These are phyloP conservation scores for Lablab purpureus DNA, from an alignment of 306 rosid species.

Conservation along the genomic window DNA sequence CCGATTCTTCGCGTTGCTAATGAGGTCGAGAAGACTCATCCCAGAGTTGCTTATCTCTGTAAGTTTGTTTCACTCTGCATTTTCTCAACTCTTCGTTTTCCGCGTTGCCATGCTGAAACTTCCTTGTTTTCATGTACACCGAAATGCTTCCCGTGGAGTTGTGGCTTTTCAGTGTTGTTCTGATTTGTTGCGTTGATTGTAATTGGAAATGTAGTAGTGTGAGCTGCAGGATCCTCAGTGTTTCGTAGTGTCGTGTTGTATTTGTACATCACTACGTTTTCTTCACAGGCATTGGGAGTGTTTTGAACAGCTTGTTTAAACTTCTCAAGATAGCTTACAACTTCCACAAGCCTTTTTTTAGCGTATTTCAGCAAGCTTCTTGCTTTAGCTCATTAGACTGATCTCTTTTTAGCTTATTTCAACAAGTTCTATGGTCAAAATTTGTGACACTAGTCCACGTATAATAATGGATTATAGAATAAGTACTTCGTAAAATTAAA, in stretches of 20 bases:
- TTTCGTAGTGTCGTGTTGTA: constrained; percentile 1
- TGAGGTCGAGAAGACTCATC: constrained; percentile 91
- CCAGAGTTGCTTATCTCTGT: constrained; percentile 98
- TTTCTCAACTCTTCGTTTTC: background rate
- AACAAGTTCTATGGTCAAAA: background rate
- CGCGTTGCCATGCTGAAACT: background rate
- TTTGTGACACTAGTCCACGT: background rate
- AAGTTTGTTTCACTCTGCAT: constrained; percentile 40
- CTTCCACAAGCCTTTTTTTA: background rate
- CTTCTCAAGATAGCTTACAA: background rate
- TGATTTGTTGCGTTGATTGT: background rate
- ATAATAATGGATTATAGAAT: background rate
- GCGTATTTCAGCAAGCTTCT: background rate
- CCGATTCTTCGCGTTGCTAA: constrained; percentile 98
- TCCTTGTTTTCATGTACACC: background rate
- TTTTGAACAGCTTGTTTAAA: background rate
- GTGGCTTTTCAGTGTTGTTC: constrained; percentile 13
- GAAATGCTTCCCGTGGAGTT: background rate
- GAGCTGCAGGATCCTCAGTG: background rate
- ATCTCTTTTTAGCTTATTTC: background rate
- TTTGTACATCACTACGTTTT: background rate
- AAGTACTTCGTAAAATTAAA: background rate
- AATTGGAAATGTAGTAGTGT: background rate
- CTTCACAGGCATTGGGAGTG: background rate
- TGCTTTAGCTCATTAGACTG: background rate